Evolutionary conservation across 371 early-diverging fungal species (phyloP).

Genomic region (Mortierella sp.): DNA sequence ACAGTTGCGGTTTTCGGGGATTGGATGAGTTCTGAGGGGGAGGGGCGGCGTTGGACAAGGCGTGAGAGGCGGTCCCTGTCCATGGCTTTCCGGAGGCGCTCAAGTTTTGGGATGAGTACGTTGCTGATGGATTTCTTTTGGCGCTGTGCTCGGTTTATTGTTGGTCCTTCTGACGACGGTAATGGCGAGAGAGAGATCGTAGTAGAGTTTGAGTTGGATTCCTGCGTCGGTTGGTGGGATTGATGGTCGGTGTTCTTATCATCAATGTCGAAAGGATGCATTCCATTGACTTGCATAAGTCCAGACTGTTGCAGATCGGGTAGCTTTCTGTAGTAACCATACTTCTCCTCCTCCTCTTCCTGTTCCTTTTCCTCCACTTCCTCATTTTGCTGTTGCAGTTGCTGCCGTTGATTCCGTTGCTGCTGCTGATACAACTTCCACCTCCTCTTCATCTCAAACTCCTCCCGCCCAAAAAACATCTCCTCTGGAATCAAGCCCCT

Average conservation of each 20-base stretch:
- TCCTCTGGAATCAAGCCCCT: constrained; percentile 39
- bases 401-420: background rate
- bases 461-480: constrained; percentile 42
- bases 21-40: constrained; percentile 27
- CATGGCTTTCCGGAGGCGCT: constrained; percentile 38
- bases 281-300: background rate
- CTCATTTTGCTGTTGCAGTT: background rate
- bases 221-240: background rate
- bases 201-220: background rate
- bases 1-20: constrained; percentile 27
- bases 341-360: background rate
- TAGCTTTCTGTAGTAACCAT: too few species aligned
- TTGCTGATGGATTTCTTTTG: constrained; percentile 39
- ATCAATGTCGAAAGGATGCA: constrained; percentile 7
- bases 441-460: constrained; percentile 19
- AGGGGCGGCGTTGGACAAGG: constrained; percentile 39
- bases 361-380: background rate
- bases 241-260: background rate
- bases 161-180: background rate
- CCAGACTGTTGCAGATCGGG: background rate
- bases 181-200: background rate
- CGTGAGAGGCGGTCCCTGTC: constrained; percentile 46
- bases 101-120: constrained; percentile 36
- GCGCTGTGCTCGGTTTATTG: constrained; percentile 11
- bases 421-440: constrained; percentile 28